phyloP scores from a whole-genome alignment of 495 filamentous ascomycete species.

The Penicillium canescens region DNA sequence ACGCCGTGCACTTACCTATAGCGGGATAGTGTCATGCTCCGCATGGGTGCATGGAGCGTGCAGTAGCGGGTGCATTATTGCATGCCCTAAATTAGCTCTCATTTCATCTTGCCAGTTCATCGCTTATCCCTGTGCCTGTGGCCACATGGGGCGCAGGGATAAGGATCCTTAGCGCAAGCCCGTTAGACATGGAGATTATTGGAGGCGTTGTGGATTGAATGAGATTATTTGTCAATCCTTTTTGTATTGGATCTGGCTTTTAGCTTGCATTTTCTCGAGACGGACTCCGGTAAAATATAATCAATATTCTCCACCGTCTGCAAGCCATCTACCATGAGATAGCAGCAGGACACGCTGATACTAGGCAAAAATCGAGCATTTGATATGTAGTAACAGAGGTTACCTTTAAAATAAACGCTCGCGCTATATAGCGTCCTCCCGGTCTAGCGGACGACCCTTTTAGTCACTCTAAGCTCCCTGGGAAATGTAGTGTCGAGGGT shows the following conservation, averaged over 20 bases:
- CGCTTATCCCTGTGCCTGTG: neutral
- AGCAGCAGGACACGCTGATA: no score
- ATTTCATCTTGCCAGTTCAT: neutral
- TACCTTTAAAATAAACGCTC: no score
- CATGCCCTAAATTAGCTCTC: conserved; percentile 4
- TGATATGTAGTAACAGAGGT: no score
- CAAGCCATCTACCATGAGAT: no score
- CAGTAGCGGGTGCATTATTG: conserved; percentile 3
- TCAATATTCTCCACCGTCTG: no score
- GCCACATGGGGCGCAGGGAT: conserved; percentile 8
- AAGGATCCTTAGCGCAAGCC: neutral
- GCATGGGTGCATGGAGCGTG: neutral
- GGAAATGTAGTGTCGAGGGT: no score
- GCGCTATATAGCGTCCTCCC: no score
- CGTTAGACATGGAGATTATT: neutral
- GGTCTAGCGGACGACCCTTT: no score
- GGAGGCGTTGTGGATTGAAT: neutral
- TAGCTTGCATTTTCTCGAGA: neutral
- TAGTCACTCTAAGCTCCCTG: no score
- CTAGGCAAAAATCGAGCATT: no score
- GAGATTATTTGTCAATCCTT: no score
- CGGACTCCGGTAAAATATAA: no score
- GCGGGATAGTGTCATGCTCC: neutral
- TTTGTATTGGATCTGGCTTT: neutral
- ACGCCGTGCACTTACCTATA: neutral